Conservation (phyloP, 495 filamentous ascomycete species). For the Hypoxylon rickii region DNA sequence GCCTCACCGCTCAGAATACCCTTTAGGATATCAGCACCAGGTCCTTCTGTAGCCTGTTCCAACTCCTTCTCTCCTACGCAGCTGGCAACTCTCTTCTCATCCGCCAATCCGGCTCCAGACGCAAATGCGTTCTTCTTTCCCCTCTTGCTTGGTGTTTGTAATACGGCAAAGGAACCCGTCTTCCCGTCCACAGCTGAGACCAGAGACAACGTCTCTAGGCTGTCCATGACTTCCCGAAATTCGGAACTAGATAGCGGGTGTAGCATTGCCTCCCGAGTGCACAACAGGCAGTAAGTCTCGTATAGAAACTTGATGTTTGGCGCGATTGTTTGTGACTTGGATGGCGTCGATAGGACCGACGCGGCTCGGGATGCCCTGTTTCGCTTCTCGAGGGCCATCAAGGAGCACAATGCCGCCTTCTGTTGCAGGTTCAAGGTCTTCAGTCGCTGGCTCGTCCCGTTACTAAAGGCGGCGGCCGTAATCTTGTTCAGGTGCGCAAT, state of each 20-base stretch:
- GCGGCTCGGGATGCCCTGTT: constrained; percentile 49
- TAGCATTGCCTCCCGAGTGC: constrained; percentile 79
- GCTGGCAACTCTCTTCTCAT: constrained; percentile 74
- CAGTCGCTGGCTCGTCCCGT: constrained; percentile 80
- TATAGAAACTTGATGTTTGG: constrained; percentile 81
- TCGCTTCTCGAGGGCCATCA: constrained; percentile 77
- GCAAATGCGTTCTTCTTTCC: constrained; percentile 49
- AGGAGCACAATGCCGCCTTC: constrained; percentile 89
- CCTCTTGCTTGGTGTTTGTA: constrained; percentile 64
- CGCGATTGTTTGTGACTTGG: constrained; percentile 47
- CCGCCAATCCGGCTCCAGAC: constrained; percentile 43
- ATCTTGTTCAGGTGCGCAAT: constrained; percentile 91
- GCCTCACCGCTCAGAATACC: constrained; percentile 59
- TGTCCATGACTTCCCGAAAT: constrained; percentile 91
- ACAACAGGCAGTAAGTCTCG: constrained; percentile 76
- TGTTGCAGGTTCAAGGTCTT: constrained; percentile 91
- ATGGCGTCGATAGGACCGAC: constrained; percentile 52
- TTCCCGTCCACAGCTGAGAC: constrained; percentile 77
- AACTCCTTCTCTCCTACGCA: constrained; percentile 81
- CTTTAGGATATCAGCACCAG: constrained; percentile 61
- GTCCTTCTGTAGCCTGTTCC: constrained; percentile 68
- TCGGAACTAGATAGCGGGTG: constrained; percentile 87
- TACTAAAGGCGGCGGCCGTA: constrained; percentile 82
- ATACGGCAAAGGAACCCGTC: constrained; percentile 62
- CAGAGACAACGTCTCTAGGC: constrained; percentile 81